A percentile compares a stretch with the other conserved stretches of the same genome.
These are phyloP conservation scores for Rickenella mellea DNA, from an alignment of 768 basidiomycete genomes.

Conservation along the genomic window DNA sequence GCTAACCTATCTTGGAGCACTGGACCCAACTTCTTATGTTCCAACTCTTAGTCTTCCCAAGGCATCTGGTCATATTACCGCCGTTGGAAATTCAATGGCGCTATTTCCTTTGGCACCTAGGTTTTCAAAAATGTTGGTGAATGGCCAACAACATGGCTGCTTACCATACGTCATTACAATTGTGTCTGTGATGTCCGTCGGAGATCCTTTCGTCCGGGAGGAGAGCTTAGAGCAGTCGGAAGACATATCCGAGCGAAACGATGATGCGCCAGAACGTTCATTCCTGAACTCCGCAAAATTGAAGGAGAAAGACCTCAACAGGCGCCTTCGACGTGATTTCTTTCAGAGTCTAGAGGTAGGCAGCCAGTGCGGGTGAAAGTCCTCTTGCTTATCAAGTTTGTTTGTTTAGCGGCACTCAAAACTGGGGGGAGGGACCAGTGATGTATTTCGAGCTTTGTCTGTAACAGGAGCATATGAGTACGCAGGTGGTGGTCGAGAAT, in stretches of 20 bases:
- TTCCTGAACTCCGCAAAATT: constrained; percentile 38
- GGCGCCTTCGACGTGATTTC: constrained; percentile 62
- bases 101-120: constrained; percentile 90
- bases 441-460: constrained; percentile 79
- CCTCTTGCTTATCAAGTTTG: not conserved
- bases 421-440: constrained; percentile 74
- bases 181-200: constrained; percentile 86
- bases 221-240: constrained; percentile 46
- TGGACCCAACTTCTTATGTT: constrained; percentile 31
- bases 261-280: constrained; percentile 24
- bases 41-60: constrained; percentile 12
- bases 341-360: constrained; percentile 74
- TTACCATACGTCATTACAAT: constrained; percentile 86
- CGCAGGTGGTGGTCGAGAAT: constrained; percentile 67
- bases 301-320: constrained; percentile 47
- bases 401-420: constrained; percentile 57
- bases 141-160: constrained; percentile 78
- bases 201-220: constrained; percentile 91
- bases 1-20: constrained; percentile 75
- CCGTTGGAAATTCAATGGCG: constrained; percentile 87
- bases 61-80: constrained; percentile 62
- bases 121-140: constrained; percentile 92
- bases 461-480: constrained; percentile 97
- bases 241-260: constrained; percentile 28
- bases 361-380: not conserved